phyloP scores from a whole-genome alignment of 192 early-diverging fungal species.

The Backusella psychrophila region DNA sequence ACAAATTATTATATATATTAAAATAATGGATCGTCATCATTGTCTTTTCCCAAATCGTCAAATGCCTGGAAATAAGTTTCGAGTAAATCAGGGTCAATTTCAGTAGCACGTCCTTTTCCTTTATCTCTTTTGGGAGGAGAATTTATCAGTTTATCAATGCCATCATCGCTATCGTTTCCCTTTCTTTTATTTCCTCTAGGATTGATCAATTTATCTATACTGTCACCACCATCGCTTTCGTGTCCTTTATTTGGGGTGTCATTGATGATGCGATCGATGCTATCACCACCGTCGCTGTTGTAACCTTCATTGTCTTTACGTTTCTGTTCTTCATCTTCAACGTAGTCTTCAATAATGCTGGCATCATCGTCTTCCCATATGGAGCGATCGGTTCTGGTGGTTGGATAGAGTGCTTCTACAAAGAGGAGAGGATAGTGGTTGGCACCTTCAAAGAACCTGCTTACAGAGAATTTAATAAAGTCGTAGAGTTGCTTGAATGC shows the following conservation, averaged over 20 bases:
- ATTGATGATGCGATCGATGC: no score
- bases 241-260: neutral
- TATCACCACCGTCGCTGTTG: neutral
- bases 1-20: neutral
- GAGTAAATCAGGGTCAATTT: neutral
- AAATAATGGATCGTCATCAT: neutral
- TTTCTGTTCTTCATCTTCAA: conserved; percentile 3
- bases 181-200: neutral
- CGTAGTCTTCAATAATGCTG: neutral
- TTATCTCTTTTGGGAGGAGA: neutral
- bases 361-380: conserved; percentile 2
- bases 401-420: conserved; percentile 59
- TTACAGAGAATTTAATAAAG: conserved; percentile 47
- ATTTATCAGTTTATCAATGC: no score
- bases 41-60: neutral
- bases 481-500: conserved; percentile 46
- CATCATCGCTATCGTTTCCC: neutral
- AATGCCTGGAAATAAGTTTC: neutral
- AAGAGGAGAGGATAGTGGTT: conserved; percentile 55
- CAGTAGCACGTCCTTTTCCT: neutral
- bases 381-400: conserved; percentile 18
- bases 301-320: neutral
- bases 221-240: neutral
- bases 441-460: conserved; percentile 54
- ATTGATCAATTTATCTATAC: neutral